A percentile compares a stretch with the other conserved stretches of the same genome.
These are phyloP conservation scores for Kuraishia cidri DNA, from an alignment of 805 yeast genomes.

Conservation along the genomic window DNA sequence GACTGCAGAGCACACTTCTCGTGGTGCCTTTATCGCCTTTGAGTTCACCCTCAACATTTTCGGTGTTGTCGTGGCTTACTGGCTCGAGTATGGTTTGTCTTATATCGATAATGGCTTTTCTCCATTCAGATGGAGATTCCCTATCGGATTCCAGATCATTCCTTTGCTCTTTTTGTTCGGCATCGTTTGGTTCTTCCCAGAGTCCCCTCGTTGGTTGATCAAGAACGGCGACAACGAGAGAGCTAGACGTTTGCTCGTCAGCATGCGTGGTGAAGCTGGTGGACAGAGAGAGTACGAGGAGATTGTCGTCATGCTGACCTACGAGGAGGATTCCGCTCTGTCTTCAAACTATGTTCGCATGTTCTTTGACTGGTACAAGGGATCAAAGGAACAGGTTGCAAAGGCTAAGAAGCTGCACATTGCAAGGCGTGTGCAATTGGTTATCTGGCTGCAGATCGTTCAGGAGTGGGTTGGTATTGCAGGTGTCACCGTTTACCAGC, in stretches of 20 bases:
- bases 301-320: slow-evolving; percentile 1
- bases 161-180: slow-evolving; percentile 22
- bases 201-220: slow-evolving; percentile 49
- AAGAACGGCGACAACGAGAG: slow-evolving; percentile 30
- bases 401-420: slow-evolving; percentile 29
- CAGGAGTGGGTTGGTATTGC: slow-evolving; percentile 45
- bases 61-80: slow-evolving; percentile 34
- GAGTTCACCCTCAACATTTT: slow-evolving; percentile 27
- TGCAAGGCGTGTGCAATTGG: slow-evolving; percentile 25
- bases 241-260: slow-evolving; percentile 24
- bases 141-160: slow-evolving; percentile 32
- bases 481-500: slow-evolving; percentile 43
- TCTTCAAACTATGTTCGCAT: slow-evolving; percentile 14
- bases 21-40: slow-evolving; percentile 28
- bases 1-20: slow-evolving; percentile 24
- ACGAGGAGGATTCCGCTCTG: slow-evolving; percentile 16
- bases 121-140: slow-evolving; percentile 34
- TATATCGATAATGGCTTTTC: too few species aligned
- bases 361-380: slow-evolving; percentile 4
- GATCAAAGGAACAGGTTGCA: not conserved
- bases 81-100: slow-evolving; percentile 32
- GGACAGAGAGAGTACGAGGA: slow-evolving; percentile 9
- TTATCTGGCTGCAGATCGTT: slow-evolving; percentile 28
- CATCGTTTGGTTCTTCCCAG: slow-evolving; percentile 22
- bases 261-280: slow-evolving; percentile 20